Evolutionary conservation across 805 yeast species (phyloP), one percentile per base, ranked within the genome.

Genomic region (Blastobotrys robertii): DNA sequence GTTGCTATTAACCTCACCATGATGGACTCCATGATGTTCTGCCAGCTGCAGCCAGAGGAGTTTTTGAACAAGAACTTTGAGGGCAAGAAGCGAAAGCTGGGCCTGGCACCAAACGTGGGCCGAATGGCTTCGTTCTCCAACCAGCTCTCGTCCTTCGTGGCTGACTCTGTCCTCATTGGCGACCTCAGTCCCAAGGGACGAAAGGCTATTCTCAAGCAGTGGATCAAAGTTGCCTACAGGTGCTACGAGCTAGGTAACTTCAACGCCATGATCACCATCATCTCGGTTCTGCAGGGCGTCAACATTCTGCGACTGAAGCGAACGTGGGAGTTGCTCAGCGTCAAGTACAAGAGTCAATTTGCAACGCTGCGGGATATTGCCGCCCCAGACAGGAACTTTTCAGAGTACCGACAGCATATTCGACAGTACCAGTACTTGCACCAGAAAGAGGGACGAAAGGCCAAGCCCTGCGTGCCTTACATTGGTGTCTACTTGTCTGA

Each of bases 171-270:
- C 38, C 43, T 63, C 30, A 48, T 52, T 4, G 53, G 49, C 14
- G 58, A 55, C 13, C 38, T 59, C 39, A 45, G 47, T 15, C 42
- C 49, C 34, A 60, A 61, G 44, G 50, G 50, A 29, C 56, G 68
- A 28, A 50, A 54, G 28, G 58, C 57, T 38, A 46, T 64, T 30
- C 50, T 64, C 36, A 58, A 59, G 49, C 58, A 51, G 33, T 64
- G 68, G 68, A 60, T 64, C 46, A 58, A 56, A 36, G 48, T 61
- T 12, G 68, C 67, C 8, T 54, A 58, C 25, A 56, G 54, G 34
- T 48, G 63, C 47, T 45, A 49, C 37, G 55, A 52, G 19, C 44
- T 57, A 13, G 56, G 62, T 11, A 63, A 61, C 44, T 55, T 55
- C 45, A 64, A 64, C 51, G 49, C 59, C 7, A 41, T 56, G 30